Evolutionary conservation across 495 filamentous ascomycete species (phyloP).

Genomic region (Pyrenopolyporus hunteri): DNA sequence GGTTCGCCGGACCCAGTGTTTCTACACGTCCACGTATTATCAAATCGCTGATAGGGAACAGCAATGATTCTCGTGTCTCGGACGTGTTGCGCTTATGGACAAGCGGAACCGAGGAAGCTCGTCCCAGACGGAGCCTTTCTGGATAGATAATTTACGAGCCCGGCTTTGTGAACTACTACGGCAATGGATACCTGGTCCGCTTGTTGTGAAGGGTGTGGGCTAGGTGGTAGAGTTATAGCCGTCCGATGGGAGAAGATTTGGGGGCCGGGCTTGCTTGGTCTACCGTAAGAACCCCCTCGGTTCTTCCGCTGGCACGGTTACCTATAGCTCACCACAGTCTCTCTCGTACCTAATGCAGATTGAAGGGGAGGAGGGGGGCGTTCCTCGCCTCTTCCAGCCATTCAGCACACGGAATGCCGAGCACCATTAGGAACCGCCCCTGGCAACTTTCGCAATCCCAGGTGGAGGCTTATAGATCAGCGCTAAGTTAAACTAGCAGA

Average conservation of each 20-base stretch:
- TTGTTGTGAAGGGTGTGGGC: too few relatives aligned
- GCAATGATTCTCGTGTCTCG: slow-evolving; percentile 18
- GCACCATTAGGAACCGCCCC: slow-evolving; percentile 13
- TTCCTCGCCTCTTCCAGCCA: slow-evolving; percentile 12
- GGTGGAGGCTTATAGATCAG: slow-evolving; percentile 33
- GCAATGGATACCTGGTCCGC: background rate
- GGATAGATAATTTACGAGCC: background rate
- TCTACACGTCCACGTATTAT: slow-evolving; percentile 32
- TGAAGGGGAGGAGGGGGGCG: background rate
- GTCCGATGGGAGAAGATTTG: slow-evolving; percentile 17
- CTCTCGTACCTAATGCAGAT: slow-evolving; percentile 15
- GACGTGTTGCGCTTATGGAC: slow-evolving; percentile 23
- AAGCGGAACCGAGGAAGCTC: slow-evolving; percentile 15
- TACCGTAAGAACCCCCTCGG: slow-evolving; percentile 14
- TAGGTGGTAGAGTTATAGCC: background rate
- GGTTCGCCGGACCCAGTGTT: slow-evolving; percentile 28
- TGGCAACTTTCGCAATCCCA: slow-evolving; percentile 21
- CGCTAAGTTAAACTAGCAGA: slow-evolving; percentile 30
- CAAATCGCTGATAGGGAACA: slow-evolving; percentile 20
- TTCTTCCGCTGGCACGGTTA: slow-evolving; percentile 30
- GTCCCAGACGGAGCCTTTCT: slow-evolving; percentile 16
- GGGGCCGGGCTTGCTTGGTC: slow-evolving; percentile 11
- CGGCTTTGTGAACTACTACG: background rate
- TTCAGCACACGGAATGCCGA: slow-evolving; percentile 9
- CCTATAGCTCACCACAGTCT: slow-evolving; percentile 8